Percentiles rank a stretch among this genome's conserved stretches.
These are phyloP conservation scores for Agapanthus africanus DNA, from an alignment of 106 monocot species.

Conservation along the genomic window DNA sequence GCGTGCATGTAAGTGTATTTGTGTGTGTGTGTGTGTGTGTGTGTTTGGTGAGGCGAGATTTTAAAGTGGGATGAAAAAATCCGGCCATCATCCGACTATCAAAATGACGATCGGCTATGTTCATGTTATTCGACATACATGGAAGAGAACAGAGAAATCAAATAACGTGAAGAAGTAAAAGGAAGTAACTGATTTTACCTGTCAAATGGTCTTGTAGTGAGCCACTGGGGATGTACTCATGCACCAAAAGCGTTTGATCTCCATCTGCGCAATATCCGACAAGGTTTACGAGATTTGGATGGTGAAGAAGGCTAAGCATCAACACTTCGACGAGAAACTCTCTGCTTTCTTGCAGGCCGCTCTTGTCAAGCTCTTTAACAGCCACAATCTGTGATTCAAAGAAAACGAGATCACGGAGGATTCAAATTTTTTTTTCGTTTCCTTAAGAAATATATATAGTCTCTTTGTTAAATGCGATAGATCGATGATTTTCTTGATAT, in stretches of 20 bases:
- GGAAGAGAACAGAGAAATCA: neutral
- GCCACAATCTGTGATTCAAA: conserved; percentile 24
- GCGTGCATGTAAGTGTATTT: no score
- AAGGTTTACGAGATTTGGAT: conserved; percentile 51
- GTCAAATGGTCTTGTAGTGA: conserved; percentile 44
- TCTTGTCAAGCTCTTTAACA: conserved; percentile 54
- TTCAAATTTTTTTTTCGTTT: neutral
- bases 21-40: no score
- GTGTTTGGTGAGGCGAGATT: neutral
- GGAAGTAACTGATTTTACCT: neutral
- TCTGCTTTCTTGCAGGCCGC: conserved; percentile 44
- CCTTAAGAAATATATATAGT: no score
- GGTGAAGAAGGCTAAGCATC: conserved; percentile 58
- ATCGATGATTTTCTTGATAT: no score
- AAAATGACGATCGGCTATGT: neutral
- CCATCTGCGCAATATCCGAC: conserved; percentile 63
- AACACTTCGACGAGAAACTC: conserved; percentile 53
- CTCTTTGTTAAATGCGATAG: neutral
- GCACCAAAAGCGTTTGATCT: conserved; percentile 57
- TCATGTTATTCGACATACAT: neutral
- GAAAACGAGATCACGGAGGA: neutral
- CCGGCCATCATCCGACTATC: neutral
- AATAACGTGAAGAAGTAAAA: neutral
- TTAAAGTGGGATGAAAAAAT: neutral
- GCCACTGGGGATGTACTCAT: conserved; percentile 39